Conservation (phyloP, 192 early-diverging fungal species). For the Rhizophagus clarus region DNA sequence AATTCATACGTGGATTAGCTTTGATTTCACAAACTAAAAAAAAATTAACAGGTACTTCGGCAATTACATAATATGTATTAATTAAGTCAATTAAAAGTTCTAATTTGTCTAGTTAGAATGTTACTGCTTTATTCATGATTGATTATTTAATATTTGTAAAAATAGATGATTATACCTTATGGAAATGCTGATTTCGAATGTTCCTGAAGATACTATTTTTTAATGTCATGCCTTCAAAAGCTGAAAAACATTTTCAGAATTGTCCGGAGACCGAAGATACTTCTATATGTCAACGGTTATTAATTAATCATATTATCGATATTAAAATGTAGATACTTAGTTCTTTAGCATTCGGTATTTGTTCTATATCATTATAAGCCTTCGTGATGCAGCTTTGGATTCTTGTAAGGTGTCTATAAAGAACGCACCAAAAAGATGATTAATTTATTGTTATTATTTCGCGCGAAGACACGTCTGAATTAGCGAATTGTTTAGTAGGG, state of each 20-base stretch:
- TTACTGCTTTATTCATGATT: too few species aligned
- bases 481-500: slow-evolving; percentile 96
- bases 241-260: slow-evolving; percentile 98
- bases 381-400: slow-evolving; percentile 95
- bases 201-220: slow-evolving; percentile 98
- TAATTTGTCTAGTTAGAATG: too few species aligned
- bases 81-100: too few species aligned
- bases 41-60: slow-evolving; percentile 92
- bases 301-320: neutral
- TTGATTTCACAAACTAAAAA: slow-evolving; percentile 93
- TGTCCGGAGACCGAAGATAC: slow-evolving; percentile 98
- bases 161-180: slow-evolving; percentile 92
- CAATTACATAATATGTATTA: too few species aligned
- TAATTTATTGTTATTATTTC: slow-evolving; percentile 99
- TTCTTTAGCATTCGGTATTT: slow-evolving; percentile 96
- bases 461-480: slow-evolving; percentile 99
- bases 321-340: slow-evolving; percentile 71
- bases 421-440: slow-evolving; percentile 93
- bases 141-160: neutral
- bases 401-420: slow-evolving; percentile 99
- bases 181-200: slow-evolving; percentile 98
- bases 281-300: neutral
- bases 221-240: slow-evolving; percentile 99
- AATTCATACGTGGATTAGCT: slow-evolving; percentile 96
- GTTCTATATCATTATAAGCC: slow-evolving; percentile 99